Conservation (phyloP, 768 basidiomycete genomes). For the Daedaleopsis nitida region DNA sequence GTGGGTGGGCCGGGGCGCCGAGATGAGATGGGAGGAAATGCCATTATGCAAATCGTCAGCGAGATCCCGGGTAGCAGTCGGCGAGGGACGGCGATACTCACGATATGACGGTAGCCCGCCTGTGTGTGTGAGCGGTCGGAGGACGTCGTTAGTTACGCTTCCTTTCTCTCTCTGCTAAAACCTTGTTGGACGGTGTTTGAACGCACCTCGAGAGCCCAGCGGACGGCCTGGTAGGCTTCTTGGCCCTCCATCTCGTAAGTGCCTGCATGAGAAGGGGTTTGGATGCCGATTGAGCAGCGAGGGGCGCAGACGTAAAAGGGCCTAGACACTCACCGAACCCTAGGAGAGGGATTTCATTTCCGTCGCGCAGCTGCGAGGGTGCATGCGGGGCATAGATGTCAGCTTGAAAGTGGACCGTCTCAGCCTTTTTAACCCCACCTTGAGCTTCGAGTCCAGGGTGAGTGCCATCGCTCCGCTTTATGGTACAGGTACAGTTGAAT, state of each 20-base stretch:
- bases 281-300: neutral
- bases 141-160: slow-evolving; percentile 1
- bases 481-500: neutral
- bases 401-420: neutral
- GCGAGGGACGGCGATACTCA: slow-evolving; percentile 30
- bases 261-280: slow-evolving; percentile 31
- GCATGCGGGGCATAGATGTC: neutral
- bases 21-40: neutral
- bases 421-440: slow-evolving; percentile 17
- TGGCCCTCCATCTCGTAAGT: slow-evolving; percentile 66
- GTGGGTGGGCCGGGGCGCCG: neutral
- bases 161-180: slow-evolving; percentile 1
- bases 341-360: slow-evolving; percentile 55
- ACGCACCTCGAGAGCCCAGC: slow-evolving; percentile 61
- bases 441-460: slow-evolving; percentile 28
- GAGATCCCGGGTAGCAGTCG: neutral
- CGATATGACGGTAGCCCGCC: slow-evolving; percentile 69
- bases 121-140: slow-evolving; percentile 22
- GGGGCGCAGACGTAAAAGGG: neutral
- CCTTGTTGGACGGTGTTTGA: slow-evolving; percentile 5
- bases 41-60: slow-evolving; percentile 2
- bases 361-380: slow-evolving; percentile 46
- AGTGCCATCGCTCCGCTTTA: slow-evolving; percentile 10
- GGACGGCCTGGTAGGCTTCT: slow-evolving; percentile 57
- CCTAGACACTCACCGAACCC: slow-evolving; percentile 49